phyloP scores from a whole-genome alignment of 441 rosid species.

The Breynia disticha region DNA sequence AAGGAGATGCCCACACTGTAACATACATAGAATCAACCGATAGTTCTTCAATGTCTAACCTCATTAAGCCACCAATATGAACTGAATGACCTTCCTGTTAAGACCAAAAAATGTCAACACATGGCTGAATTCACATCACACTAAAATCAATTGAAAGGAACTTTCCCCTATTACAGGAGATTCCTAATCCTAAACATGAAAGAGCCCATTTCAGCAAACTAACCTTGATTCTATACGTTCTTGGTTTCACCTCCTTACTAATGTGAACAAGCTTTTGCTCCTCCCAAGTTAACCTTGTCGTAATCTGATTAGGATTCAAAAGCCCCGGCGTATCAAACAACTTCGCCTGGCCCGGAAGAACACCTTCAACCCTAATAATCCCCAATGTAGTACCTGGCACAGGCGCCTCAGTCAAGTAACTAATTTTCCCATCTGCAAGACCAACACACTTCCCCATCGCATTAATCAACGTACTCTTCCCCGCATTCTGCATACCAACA shows the following conservation, averaged over 20 bases:
- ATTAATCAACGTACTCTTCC: slow-evolving; percentile 83
- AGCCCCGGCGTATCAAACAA: slow-evolving; percentile 86
- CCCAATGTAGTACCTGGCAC: slow-evolving; percentile 90
- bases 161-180: neutral
- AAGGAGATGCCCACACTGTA: slow-evolving; percentile 86
- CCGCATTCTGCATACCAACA: slow-evolving; percentile 76
- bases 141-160: neutral
- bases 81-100: slow-evolving; percentile 66
- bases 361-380: slow-evolving; percentile 70
- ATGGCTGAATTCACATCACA: slow-evolving; percentile 5
- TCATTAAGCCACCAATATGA: slow-evolving; percentile 82
- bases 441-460: slow-evolving; percentile 51
- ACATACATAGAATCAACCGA: slow-evolving; percentile 70
- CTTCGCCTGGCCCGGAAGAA: slow-evolving; percentile 70
- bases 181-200: neutral
- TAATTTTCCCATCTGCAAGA: slow-evolving; percentile 19
- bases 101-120: slow-evolving; percentile 7
- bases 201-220: slow-evolving; percentile 8
- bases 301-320: slow-evolving; percentile 72
- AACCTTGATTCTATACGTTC: slow-evolving; percentile 88
- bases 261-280: slow-evolving; percentile 81
- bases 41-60: slow-evolving; percentile 66
- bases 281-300: slow-evolving; percentile 72
- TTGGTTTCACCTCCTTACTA: slow-evolving; percentile 72
- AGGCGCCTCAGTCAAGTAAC: slow-evolving; percentile 77